Conservation (phyloP, 2,329 filamentous ascomycete species). For the Diplodia intermedia region DNA sequence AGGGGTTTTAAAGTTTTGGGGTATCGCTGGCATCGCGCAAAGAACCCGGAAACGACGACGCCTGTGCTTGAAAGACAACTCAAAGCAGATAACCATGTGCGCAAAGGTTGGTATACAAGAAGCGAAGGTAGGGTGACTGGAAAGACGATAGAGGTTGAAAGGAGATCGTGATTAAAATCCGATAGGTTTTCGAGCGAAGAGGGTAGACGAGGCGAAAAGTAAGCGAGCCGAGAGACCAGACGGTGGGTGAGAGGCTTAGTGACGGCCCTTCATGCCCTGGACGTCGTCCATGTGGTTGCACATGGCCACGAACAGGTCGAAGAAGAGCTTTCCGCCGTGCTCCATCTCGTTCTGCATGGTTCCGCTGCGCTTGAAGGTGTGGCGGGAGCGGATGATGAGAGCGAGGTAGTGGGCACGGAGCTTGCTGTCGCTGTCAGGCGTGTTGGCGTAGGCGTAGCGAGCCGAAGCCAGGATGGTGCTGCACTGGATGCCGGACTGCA, state of each 20-base stretch:
- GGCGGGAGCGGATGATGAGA: conserved; percentile 85
- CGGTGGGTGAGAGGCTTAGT: neutral
- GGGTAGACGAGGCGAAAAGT: neutral
- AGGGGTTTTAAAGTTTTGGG: conserved; percentile 30
- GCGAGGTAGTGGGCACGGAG: conserved; percentile 89
- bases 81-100: neutral
- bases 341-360: conserved; percentile 98
- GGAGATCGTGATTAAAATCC: conserved; percentile 28
- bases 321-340: conserved; percentile 84
- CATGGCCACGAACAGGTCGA: conserved; percentile 91
- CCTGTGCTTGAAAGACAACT: conserved; percentile 23
- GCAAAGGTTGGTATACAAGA: conserved; percentile 23
- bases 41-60: conserved; percentile 24
- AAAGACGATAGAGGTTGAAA: neutral
- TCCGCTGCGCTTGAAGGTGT: conserved; percentile 89
- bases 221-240: conserved; percentile 11
- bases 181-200: conserved; percentile 4
- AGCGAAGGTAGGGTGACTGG: conserved; percentile 17
- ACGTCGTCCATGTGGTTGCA: conserved; percentile 77
- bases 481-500: conserved; percentile 83
- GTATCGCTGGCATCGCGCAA: conserved; percentile 30
- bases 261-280: conserved; percentile 5
- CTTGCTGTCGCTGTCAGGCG: conserved; percentile 88
- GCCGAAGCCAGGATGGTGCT: conserved; percentile 85
- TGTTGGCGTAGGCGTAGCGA: conserved; percentile 88